Conservation (phyloP, 1,284 basidiomycete species). For the Ceratobasidium sp. region DNA sequence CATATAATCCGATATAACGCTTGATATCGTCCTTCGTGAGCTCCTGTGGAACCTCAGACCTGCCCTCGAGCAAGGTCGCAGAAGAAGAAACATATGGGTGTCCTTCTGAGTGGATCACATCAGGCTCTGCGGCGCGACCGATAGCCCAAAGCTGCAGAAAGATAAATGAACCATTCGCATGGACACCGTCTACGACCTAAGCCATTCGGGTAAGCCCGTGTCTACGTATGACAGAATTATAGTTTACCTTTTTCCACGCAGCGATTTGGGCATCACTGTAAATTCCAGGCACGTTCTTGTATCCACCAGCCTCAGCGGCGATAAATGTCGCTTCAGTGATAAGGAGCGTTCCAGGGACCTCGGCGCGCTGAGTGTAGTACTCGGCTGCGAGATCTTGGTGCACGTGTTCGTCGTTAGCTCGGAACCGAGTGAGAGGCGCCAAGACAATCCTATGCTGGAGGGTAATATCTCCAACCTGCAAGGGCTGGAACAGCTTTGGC, state of each 20-base stretch:
- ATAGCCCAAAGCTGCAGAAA: conserved; percentile 55
- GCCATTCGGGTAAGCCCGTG: neutral
- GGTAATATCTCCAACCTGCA: conserved; percentile 44
- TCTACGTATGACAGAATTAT: neutral
- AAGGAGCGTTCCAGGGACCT: conserved; percentile 49
- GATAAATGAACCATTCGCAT: conserved; percentile 54
- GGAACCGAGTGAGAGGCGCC: conserved; percentile 55
- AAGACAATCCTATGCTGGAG: conserved; percentile 53
- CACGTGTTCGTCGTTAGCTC: conserved; percentile 48
- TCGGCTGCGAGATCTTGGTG: conserved; percentile 42
- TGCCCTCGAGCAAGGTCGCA: conserved; percentile 48
- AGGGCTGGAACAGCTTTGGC: conserved; percentile 33
- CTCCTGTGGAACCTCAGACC: conserved; percentile 42
- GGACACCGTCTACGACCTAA: conserved; percentile 53
- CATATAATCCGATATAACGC: conserved; percentile 54
- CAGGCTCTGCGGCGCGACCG: conserved; percentile 51
- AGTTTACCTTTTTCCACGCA: conserved; percentile 49
- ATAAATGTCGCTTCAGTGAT: conserved; percentile 55
- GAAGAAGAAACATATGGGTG: conserved; percentile 51
- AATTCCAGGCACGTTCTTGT: conserved; percentile 48
- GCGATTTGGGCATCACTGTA: conserved; percentile 48
- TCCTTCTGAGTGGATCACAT: conserved; percentile 46
- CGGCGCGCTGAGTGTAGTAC: conserved; percentile 52
- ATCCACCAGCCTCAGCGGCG: conserved; percentile 40
- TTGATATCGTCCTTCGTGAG: conserved; percentile 50